These are phyloP conservation scores for Pseudogymnoascus sp. DNA, from an alignment of 2,329 filamentous ascomycete genomes.

Conservation along the genomic window DNA sequence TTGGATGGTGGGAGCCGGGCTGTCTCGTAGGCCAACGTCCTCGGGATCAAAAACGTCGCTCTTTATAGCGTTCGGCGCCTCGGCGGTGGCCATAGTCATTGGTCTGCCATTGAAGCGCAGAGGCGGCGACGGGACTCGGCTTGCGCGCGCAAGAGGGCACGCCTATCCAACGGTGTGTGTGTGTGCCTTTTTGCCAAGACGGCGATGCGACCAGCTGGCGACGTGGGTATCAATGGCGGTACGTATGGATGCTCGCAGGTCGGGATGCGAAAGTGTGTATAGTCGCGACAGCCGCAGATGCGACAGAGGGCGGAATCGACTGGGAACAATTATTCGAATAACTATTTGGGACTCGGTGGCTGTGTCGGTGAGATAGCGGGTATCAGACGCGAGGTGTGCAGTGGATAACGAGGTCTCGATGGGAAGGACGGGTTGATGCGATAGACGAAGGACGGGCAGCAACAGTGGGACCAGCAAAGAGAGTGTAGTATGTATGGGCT, in stretches of 20 bases:
- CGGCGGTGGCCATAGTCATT: constrained; percentile 29
- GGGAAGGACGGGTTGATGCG: not conserved
- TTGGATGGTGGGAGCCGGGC: constrained; percentile 35
- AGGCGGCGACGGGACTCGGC: not conserved
- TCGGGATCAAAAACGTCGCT: constrained; percentile 41
- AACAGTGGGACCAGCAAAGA: not conserved
- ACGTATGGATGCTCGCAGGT: not conserved
- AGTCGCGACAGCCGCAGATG: not conserved
- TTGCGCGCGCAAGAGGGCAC: not conserved
- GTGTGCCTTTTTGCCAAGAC: not conserved
- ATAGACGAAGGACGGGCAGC: not conserved
- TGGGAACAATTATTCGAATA: not conserved
- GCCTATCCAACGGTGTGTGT: not conserved
- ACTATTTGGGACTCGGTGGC: not conserved
- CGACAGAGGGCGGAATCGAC: not conserved
- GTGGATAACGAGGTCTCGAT: not conserved
- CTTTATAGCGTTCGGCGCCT: constrained; percentile 17
- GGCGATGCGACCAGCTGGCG: not conserved
- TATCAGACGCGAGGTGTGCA: not conserved
- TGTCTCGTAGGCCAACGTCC: constrained; percentile 37
- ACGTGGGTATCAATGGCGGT: not conserved
- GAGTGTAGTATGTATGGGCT: not conserved
- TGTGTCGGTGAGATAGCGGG: not conserved
- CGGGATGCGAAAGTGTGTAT: not conserved
- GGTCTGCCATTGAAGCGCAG: constrained; percentile 7